Percentiles rank a stretch among this genome's conserved stretches.
phyloP scores from a whole-genome alignment of 768 basidiomycete species.

The Trametes cubensis region DNA sequence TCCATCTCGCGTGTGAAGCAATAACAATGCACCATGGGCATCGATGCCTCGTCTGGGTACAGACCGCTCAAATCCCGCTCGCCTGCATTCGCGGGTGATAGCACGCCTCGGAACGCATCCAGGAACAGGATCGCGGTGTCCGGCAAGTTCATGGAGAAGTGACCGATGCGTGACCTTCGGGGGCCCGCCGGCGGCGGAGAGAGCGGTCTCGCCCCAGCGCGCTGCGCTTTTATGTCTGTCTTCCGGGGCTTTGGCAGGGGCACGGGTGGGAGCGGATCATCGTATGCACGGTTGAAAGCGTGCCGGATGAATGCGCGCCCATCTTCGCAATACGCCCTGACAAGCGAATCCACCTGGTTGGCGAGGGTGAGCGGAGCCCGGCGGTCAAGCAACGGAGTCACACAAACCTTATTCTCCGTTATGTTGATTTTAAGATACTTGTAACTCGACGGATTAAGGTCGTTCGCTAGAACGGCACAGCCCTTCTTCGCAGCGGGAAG shows the following conservation, averaged over 20 bases:
- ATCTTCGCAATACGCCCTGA: constrained; percentile 79
- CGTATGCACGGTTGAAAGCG: constrained; percentile 54
- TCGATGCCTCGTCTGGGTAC: constrained; percentile 38
- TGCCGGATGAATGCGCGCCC: constrained; percentile 82
- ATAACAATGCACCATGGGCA: constrained; percentile 95
- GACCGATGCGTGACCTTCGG: constrained; percentile 63
- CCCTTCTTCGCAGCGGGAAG: constrained; percentile 92
- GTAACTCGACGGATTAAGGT: constrained; percentile 88
- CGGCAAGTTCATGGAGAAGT: constrained; percentile 98
- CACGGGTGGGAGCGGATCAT: constrained; percentile 57
- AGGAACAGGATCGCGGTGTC: constrained; percentile 90
- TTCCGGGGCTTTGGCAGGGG: constrained; percentile 20
- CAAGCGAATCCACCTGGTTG: constrained; percentile 65
- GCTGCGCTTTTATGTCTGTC: constrained; percentile 50
- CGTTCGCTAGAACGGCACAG: constrained; percentile 88
- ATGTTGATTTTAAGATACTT: constrained; percentile 78
- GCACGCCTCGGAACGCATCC: constrained; percentile 81
- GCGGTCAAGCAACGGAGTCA: too few species aligned
- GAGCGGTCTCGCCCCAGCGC: constrained; percentile 27
- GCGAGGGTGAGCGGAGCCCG: neutral
- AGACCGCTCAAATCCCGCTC: constrained; percentile 52
- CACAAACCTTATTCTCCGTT: constrained; percentile 70
- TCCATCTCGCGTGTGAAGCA: constrained; percentile 92
- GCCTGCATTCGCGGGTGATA: constrained; percentile 45
- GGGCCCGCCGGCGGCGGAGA: constrained; percentile 26